Evolutionary conservation across 2,329 filamentous ascomycete genomes (phyloP).

Genomic region (Pleomassaria siparia): DNA sequence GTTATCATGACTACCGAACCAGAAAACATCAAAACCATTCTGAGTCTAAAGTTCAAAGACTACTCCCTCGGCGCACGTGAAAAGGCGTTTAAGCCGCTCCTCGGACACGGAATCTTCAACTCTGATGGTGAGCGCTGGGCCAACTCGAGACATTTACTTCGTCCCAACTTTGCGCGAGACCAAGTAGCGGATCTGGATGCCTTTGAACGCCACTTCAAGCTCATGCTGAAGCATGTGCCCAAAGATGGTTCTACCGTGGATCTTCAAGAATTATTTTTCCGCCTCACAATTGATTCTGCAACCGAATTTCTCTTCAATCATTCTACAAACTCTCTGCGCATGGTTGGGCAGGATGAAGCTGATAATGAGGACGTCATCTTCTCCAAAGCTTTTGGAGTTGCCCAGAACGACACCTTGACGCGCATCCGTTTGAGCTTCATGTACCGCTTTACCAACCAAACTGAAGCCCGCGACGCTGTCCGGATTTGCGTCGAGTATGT

Average conservation of each 20-base stretch:
- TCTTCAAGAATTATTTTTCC: constrained; percentile 49
- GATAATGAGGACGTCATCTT: constrained; percentile 43
- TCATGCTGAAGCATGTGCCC: constrained; percentile 62
- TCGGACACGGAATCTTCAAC: constrained; percentile 51
- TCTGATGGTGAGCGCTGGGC: constrained; percentile 47
- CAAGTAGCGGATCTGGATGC: constrained; percentile 58
- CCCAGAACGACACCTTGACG: constrained; percentile 41
- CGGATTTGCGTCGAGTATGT: constrained; percentile 48
- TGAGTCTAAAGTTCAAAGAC: constrained; percentile 50
- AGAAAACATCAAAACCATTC: constrained; percentile 51
- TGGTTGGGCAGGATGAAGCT: constrained; percentile 27
- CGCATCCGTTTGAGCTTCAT: constrained; percentile 42
- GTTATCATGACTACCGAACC: constrained; percentile 49
- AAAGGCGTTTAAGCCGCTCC: constrained; percentile 41
- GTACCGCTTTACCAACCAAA: constrained; percentile 34
- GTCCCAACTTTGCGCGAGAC: constrained; percentile 56
- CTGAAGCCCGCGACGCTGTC: constrained; percentile 43
- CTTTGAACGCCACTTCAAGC: constrained; percentile 62
- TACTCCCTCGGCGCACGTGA: constrained; percentile 45
- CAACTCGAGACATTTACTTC: constrained; percentile 50
- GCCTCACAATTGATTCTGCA: constrained; percentile 53
- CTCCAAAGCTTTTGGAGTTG: constrained; percentile 46
- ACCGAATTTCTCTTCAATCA: constrained; percentile 54
- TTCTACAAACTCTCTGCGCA: constrained; percentile 41
- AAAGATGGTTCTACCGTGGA: constrained; percentile 49